Evolutionary conservation across 2,329 filamentous ascomycete species (phyloP).

Genomic region (Fonsecaea monophora): DNA sequence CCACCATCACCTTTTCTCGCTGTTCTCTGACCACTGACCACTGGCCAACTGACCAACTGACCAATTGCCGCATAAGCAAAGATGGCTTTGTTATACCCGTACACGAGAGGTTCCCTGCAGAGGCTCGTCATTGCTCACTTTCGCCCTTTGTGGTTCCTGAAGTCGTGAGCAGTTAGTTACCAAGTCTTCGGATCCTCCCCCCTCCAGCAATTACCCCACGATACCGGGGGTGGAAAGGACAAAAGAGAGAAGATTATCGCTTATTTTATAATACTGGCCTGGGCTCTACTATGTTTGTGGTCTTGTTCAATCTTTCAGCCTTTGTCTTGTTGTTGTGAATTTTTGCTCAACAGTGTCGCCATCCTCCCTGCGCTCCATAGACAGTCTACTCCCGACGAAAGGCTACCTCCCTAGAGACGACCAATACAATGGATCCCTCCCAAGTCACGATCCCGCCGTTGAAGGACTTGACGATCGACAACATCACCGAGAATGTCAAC

Average conservation of each 20-base stretch:
- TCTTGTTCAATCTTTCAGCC: not conserved
- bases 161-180: not conserved
- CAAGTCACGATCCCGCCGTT: conserved; percentile 50
- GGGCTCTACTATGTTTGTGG: not conserved
- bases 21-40: not conserved
- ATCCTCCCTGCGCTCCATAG: no score
- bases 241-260: not conserved
- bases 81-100: not conserved
- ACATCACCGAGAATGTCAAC: conserved; percentile 51
- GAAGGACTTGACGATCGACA: conserved; percentile 44
- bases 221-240: not conserved
- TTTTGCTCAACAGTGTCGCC: not conserved
- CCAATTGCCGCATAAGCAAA: not conserved
- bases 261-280: not conserved
- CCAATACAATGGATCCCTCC: conserved; percentile 50
- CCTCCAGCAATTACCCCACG: conserved; percentile 17
- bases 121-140: not conserved
- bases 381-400: no score
- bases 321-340: not conserved
- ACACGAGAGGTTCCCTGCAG: not conserved
- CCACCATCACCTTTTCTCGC: conserved; percentile 9
- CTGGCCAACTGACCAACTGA: not conserved
- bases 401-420: no score
- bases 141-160: not conserved
- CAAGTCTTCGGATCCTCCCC: conserved; percentile 14